Base-by-base conservation (phyloP, 306 rosid genomes). In the peach (Prunus persica) region DNA sequence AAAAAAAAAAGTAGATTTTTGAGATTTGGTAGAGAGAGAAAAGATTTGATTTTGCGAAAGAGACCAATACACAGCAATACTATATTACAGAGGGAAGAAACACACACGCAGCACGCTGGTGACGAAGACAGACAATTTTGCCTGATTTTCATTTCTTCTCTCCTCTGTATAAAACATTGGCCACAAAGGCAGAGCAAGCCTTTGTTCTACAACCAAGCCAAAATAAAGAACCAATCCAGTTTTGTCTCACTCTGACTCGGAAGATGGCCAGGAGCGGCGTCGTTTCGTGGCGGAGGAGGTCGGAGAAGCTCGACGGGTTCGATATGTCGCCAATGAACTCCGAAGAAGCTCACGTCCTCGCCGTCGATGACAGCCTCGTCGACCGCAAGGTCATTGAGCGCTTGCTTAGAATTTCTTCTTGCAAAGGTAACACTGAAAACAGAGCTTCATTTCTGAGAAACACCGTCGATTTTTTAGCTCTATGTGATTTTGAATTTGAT, bases 291-390 rank as follows among this genome's bases (percentile, higher is more conserved):
- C 76, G 82, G 60, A 76, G 86, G 73, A 73, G 75, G 69, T 18
- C 88, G 43, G 89, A 82, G 69, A 78, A 76, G 74, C 50, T 88
- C 9, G 89, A 82, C 46, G 74, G 58, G 24, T 64, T 78, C 19
- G 85, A 8, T 30, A 13, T 71, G 46, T 62, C 52, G 25, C 74
- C 80, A 65, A 56, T 74, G 15, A 84, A 71, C 32, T 82, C 91
- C 6, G 85, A 89, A 11, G 90, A 91, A 18, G 93, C 89, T 43
- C 99, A 95, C 72, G 99, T 95, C 9, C 90, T 95, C 65, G 99
- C 99, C 58, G 99, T 95, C 55, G 99, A 95, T 72, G 99, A 95
- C 61, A 95, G 98, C 78, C 85, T 95, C 34, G 84, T 95, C 24
- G 99, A 95, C 76, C 93, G 99, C 12, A 95, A 87, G 55, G 91